A percentile compares a stretch with the other conserved stretches of the same genome.
Evolutionary conservation across 169 alveolate species (phyloP).

Genomic region (Plasmodium blacklocki): DNA sequence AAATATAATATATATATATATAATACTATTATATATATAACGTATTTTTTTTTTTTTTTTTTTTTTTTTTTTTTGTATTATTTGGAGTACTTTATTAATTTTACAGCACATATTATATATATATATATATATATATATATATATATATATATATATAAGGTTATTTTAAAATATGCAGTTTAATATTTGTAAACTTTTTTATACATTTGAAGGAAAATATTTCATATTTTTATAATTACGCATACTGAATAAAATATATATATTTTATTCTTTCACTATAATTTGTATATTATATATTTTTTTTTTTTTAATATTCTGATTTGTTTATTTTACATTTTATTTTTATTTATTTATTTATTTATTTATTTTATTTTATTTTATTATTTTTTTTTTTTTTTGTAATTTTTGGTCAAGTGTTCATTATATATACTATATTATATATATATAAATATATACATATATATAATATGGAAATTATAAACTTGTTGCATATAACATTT

Average conservation of each 20-base stretch:
- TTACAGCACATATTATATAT: neutral
- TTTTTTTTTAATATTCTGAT: too few species aligned
- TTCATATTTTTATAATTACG: neutral
- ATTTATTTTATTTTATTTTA: neutral
- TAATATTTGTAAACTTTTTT: too few species aligned
- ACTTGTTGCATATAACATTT: conserved; percentile 16
- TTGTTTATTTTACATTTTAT: too few species aligned
- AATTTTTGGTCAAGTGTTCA: neutral
- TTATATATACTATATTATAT: neutral
- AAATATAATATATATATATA: too few species aligned
- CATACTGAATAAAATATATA: too few species aligned
- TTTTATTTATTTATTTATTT: neutral
- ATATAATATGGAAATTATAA: conserved; percentile 16
- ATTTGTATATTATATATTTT: too few species aligned
- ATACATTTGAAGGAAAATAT: neutral
- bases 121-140: too few species aligned
- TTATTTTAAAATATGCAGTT: too few species aligned
- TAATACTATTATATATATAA: too few species aligned
- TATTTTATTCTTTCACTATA: too few species aligned
- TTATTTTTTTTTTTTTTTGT: neutral
- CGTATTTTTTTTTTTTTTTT: neutral
- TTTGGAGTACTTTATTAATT: neutral
- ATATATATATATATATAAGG: too few species aligned
- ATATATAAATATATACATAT: neutral
- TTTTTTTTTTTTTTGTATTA: neutral